These are phyloP conservation scores for Penicillium sclerotiorum DNA, from an alignment of 2,329 filamentous ascomycete species.

Conservation along the genomic window DNA sequence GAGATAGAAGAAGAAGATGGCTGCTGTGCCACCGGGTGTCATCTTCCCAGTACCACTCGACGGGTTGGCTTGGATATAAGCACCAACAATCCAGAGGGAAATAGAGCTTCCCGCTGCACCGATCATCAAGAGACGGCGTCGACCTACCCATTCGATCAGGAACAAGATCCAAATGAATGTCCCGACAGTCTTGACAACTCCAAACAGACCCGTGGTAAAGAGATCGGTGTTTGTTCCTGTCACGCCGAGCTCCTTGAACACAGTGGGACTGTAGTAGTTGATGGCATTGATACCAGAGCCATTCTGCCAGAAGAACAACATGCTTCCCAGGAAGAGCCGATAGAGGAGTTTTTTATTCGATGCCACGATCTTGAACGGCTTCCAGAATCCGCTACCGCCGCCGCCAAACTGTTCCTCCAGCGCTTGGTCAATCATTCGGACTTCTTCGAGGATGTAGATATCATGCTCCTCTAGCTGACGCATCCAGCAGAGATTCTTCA, in stretches of 20 bases:
- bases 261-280: neutral
- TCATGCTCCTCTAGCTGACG: constrained; percentile 17
- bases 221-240: constrained; percentile 1
- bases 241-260: neutral
- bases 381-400: neutral
- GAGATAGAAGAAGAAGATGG: constrained; percentile 1
- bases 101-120: neutral
- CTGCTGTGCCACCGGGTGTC: neutral
- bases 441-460: constrained; percentile 17
- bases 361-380: neutral
- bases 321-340: neutral
- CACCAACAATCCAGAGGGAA: constrained; percentile 2
- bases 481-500: constrained; percentile 9
- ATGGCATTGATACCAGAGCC: neutral
- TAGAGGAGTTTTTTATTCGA: neutral
- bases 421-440: neutral
- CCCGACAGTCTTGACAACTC: neutral
- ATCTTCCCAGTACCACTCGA: neutral
- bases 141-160: constrained; percentile 2
- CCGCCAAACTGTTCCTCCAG: neutral
- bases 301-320: neutral
- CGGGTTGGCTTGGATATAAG: neutral
- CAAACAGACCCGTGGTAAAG: constrained; percentile 5
- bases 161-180: neutral
- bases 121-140: constrained; percentile 1